Evolutionary conservation across 768 basidiomycete species (phyloP).

Genomic region (Naganishia vaughanmartiniae): DNA sequence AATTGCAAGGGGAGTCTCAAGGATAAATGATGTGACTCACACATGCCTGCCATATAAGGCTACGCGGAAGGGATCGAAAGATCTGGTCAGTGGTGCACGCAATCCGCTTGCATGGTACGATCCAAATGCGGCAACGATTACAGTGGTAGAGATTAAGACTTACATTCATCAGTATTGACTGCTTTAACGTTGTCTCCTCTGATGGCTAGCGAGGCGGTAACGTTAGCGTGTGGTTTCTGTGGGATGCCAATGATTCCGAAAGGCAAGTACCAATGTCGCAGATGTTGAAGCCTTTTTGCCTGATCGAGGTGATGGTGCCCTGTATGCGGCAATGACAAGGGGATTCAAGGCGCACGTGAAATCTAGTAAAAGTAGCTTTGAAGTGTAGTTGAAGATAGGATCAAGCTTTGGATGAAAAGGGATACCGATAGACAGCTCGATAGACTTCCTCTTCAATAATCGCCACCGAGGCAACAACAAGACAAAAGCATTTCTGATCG

Average conservation of each 20-base stretch:
- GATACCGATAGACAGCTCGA: background rate
- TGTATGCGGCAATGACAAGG: background rate
- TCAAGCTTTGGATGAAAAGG: background rate
- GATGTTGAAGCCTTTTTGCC: background rate
- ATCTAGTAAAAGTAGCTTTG: constrained; percentile 4
- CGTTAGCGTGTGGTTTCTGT: background rate
- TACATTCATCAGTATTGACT: background rate
- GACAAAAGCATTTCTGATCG: background rate
- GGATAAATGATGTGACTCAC: background rate
- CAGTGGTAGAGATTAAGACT: background rate
- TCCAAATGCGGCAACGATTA: background rate
- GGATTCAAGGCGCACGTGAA: background rate
- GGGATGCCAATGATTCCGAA: background rate
- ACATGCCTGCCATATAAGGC: constrained; percentile 12
- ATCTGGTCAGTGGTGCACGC: background rate
- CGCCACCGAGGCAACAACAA: background rate
- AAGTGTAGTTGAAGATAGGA: background rate
- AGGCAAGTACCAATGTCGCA: background rate
- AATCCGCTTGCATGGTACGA: background rate
- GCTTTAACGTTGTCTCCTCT: background rate
- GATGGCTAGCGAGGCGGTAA: background rate
- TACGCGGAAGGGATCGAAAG: background rate
- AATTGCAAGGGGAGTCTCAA: background rate
- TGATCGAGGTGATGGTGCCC: background rate
- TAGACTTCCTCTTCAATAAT: background rate